Percentiles rank a stretch among this genome's conserved stretches.
Conservation (phyloP, 176 grass and related monocot genomes). For the Leersia perrieri region DNA sequence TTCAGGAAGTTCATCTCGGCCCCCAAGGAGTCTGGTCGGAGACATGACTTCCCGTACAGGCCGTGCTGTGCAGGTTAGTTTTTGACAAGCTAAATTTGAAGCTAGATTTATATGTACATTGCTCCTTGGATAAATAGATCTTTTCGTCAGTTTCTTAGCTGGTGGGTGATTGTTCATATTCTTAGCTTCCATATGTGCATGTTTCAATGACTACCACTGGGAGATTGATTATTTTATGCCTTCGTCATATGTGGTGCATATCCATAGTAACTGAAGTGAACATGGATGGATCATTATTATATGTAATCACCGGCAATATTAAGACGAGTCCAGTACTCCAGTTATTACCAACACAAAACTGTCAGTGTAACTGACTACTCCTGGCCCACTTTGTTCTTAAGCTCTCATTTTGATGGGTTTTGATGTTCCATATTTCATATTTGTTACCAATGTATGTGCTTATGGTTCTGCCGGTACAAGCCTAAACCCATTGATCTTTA, state of each 20-base stretch:
- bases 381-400: background rate
- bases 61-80: slow-evolving; percentile 48
- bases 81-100: slow-evolving; percentile 16
- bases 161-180: background rate
- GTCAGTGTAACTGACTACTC: background rate
- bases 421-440: background rate
- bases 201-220: background rate
- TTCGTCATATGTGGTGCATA: background rate
- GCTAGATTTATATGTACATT: background rate
- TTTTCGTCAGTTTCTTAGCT: background rate
- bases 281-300: background rate
- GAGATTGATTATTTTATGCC: background rate
- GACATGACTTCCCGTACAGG: slow-evolving; percentile 34
- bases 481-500: background rate
- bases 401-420: slow-evolving; percentile 1
- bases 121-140: background rate
- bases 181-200: background rate
- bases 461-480: background rate
- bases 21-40: slow-evolving; percentile 52
- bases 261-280: slow-evolving; percentile 5
- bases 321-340: background rate
- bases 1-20: slow-evolving; percentile 25
- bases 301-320: background rate
- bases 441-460: background rate
- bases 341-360: slow-evolving; percentile 8